Conservation (phyloP, 2,329 filamentous ascomycete species). For the Fusarium beomiforme region DNA sequence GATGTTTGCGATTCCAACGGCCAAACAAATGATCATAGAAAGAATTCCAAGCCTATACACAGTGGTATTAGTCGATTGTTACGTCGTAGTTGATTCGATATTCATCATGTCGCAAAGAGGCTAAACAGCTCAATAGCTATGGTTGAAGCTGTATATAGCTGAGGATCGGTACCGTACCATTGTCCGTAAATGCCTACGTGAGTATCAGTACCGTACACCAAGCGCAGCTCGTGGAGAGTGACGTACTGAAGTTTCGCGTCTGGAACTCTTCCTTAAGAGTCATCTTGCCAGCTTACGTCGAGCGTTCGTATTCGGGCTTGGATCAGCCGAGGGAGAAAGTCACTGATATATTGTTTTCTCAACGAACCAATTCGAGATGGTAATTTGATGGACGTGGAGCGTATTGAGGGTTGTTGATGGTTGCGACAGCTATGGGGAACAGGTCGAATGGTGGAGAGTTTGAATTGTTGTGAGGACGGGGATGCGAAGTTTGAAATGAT, state of each 20-base stretch:
- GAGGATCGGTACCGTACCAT: constrained; percentile 65
- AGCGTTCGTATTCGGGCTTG: constrained; percentile 35
- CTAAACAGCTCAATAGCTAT: constrained; percentile 18
- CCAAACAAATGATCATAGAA: constrained; percentile 76
- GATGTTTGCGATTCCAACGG: constrained; percentile 74
- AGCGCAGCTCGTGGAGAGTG: constrained; percentile 12
- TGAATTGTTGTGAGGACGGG: constrained; percentile 30
- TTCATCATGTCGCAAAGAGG: constrained; percentile 5
- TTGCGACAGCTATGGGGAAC: constrained; percentile 30
- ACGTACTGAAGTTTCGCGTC: constrained; percentile 79
- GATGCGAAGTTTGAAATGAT: constrained; percentile 41
- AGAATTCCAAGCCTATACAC: constrained; percentile 71
- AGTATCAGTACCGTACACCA: constrained; percentile 46
- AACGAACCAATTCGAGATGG: constrained; percentile 14
- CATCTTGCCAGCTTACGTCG: constrained; percentile 62
- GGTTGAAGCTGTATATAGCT: constrained; percentile 5
- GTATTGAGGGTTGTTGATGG: constrained; percentile 28
- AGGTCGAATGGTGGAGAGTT: constrained; percentile 13
- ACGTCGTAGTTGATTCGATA: constrained; percentile 8
- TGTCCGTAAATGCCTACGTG: constrained; percentile 75
- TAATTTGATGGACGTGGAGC: not conserved
- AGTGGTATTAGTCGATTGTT: constrained; percentile 17
- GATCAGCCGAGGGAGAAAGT: constrained; percentile 13
- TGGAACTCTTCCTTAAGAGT: constrained; percentile 77
- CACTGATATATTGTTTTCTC: constrained; percentile 1